These are phyloP conservation scores for Solanum megistacrolobum DNA, from an alignment of 257 asterid genomes.

Conservation along the genomic window DNA sequence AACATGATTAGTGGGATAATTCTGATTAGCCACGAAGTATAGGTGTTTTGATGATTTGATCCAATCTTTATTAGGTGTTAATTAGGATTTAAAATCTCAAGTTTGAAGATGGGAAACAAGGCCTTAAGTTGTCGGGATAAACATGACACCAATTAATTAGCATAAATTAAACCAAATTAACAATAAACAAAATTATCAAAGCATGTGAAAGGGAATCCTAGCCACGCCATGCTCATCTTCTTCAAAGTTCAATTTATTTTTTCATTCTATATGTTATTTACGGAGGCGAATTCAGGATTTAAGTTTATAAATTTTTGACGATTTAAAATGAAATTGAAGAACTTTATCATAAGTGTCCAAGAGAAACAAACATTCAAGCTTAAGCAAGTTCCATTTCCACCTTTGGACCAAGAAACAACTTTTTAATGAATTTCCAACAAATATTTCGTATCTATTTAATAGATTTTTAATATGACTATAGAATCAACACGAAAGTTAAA, in stretches of 20 bases:
- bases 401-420: no score
- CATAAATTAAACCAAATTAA: not conserved
- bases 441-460: no score
- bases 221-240: not conserved
- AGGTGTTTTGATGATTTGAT: not conserved
- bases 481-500: no score
- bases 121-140: not conserved
- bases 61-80: not conserved
- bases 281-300: fast-evolving
- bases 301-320: no score
- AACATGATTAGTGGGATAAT: not conserved
- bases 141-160: not conserved
- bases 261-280: not conserved
- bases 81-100: not conserved
- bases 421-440: no score
- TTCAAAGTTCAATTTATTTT: not conserved
- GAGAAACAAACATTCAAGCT: no score
- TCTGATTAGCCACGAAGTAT: not conserved
- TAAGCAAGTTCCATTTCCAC: no score
- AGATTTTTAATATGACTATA: no score
- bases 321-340: no score
- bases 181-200: not conserved
- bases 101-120: not conserved
- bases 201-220: slow-evolving; percentile 1
- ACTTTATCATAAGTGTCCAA: no score